These are phyloP conservation scores for Scedosporium dehoogii DNA, from an alignment of 2,329 filamentous ascomycete species.

Conservation along the genomic window DNA sequence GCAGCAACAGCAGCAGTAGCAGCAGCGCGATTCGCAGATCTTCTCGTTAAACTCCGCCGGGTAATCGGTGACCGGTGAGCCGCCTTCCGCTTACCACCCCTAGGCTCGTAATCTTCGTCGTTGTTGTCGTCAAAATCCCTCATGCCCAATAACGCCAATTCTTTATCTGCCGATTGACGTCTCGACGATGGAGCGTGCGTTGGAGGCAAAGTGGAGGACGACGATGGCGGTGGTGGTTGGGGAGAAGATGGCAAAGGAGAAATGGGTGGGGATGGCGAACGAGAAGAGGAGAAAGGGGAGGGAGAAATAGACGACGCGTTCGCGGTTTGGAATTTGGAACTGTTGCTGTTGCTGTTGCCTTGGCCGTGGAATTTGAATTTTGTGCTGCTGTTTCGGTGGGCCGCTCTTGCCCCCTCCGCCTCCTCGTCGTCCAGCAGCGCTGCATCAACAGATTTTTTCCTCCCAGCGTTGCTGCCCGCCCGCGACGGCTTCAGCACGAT, in stretches of 20 bases:
- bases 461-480: constrained; percentile 14
- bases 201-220: background rate
- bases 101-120: constrained; percentile 6
- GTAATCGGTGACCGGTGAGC: constrained; percentile 4
- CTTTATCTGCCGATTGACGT: background rate
- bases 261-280: constrained; percentile 11
- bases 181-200: background rate
- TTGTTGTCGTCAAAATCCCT: background rate
- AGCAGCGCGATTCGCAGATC: background rate
- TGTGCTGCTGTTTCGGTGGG: constrained; percentile 8
- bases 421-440: background rate
- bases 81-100: background rate
- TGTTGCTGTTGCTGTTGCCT: constrained; percentile 1
- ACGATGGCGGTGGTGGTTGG: constrained; percentile 10
- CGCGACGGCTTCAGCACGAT: constrained; percentile 35
- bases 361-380: constrained; percentile 14
- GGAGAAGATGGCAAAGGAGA: constrained; percentile 4
- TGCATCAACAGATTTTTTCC: constrained; percentile 15
- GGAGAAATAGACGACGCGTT: constrained; percentile 5
- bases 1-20: constrained; percentile 8
- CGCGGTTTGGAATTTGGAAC: constrained; percentile 6
- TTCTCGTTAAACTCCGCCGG: constrained; percentile 11
- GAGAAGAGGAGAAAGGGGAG: constrained; percentile 4
- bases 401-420: background rate
- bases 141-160: background rate